A percentile compares a stretch with the other conserved stretches of the same genome.
These are phyloP conservation scores for Aphanomyces euteiches DNA, from an alignment of 352 stramenopile species.

Conservation along the genomic window DNA sequence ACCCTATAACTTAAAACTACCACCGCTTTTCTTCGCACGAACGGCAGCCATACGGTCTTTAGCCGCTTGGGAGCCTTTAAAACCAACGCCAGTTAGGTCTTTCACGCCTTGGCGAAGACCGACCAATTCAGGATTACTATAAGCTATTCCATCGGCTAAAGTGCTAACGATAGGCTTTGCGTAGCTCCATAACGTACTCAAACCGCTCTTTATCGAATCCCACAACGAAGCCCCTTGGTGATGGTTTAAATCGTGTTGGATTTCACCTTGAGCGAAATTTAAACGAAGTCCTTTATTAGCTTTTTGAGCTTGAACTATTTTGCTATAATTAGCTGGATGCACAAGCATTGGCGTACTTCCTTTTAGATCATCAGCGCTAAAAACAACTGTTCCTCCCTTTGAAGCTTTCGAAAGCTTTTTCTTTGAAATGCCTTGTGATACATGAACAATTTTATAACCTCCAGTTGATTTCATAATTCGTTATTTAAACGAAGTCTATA, in stretches of 20 bases:
- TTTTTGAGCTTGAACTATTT: background rate
- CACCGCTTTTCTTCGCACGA: background rate
- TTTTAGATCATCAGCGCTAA: slow-evolving; percentile 5
- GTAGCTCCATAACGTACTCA: background rate
- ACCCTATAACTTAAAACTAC: background rate
- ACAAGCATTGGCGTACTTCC: background rate
- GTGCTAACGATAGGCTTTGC: background rate
- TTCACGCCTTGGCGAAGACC: background rate
- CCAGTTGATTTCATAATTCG: background rate
- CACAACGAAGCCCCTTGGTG: background rate
- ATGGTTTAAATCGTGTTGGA: background rate
- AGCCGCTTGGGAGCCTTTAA: background rate
- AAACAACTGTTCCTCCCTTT: background rate
- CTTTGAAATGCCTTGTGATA: background rate
- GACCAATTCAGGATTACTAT: background rate
- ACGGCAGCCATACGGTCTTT: slow-evolving; percentile 2
- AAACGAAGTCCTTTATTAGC: slow-evolving; percentile 2
- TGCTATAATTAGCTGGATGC: background rate
- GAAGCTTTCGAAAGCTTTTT: background rate
- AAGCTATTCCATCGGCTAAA: background rate
- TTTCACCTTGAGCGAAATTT: slow-evolving; percentile 1
- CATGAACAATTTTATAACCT: background rate
- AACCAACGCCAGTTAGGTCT: background rate
- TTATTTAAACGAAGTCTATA: background rate
- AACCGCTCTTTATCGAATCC: background rate